A percentile compares a stretch with the other conserved stretches of the same genome.
These are phyloP conservation scores for Celoporthe dispersa DNA, from an alignment of 2,329 filamentous ascomycete genomes.

Conservation along the genomic window DNA sequence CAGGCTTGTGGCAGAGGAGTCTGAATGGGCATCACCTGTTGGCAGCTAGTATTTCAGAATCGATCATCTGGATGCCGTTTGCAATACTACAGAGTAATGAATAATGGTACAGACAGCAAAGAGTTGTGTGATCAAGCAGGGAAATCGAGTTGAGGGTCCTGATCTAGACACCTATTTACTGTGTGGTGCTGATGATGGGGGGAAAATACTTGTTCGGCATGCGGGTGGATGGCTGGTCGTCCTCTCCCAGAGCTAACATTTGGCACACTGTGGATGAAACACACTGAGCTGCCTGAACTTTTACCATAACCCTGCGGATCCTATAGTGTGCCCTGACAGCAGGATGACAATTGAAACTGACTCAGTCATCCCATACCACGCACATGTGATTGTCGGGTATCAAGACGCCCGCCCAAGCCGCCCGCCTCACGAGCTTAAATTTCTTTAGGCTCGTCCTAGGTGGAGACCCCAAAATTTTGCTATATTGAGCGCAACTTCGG, in stretches of 20 bases:
- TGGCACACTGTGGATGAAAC: no score
- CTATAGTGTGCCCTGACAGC: not conserved
- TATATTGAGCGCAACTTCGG: not conserved
- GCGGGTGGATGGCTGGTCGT: not conserved
- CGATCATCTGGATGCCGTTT: not conserved
- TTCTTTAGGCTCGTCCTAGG: not conserved
- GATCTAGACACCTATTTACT: not conserved
- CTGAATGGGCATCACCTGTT: not conserved
- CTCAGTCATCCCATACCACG: not conserved
- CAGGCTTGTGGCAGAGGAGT: not conserved
- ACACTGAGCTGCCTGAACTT: not conserved
- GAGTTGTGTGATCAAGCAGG: not conserved
- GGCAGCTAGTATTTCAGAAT: not conserved
- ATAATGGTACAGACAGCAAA: not conserved
- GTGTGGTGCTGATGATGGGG: not conserved
- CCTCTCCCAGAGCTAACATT: not conserved
- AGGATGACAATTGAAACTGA: not conserved
- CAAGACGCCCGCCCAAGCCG: not conserved
- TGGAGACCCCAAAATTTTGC: not conserved
- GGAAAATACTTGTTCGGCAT: no score
- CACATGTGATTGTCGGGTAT: not conserved
- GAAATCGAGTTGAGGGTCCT: not conserved
- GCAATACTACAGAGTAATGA: not conserved
- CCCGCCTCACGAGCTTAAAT: constrained; percentile 2
- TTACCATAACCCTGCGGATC: not conserved